Base-by-base conservation (phyloP, 1,139 yeast genomes). In the Zhuliangozyma parablackwelliae region DNA sequence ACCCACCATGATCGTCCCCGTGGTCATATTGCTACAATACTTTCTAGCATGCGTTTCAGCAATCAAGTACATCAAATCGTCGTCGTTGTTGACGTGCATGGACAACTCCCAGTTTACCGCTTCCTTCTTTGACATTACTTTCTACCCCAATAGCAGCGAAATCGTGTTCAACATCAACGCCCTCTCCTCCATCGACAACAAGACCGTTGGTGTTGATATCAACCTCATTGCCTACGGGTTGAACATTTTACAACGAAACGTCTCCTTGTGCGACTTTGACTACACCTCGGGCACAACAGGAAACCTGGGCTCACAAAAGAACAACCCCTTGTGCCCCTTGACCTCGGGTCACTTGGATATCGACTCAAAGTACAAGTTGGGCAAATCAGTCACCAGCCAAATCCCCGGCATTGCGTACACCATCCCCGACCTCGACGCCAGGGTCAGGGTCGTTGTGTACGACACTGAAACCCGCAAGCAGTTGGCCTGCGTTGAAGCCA, bases 81-180 rank as follows among this genome's bases (percentile, higher is more conserved):
- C 78, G 10, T 88, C 97, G n/a, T 71, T 94, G 49, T 68, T 90
- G 49, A 86, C 98, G 34, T 92, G 99, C 67, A 89, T 89, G 96
- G 83, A 81, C 39, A 69, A 85, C 59, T 90, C 98, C 10, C 83
- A 81, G 57, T 81, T 94, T 56, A 80, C 96, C 1, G 94, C 97
- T 6, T 77, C 90, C n/a, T 77, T 71, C 48, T 90, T 94, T 54
- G 85, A 86, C 49, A 95, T 90, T 40, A 63, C 63, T 32, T 86
- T 74, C 56, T 81, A 64, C 53, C 95, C 95, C 4, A 69, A 64
- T 33, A 84, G 83, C 58, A 60, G 59, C 16, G 69, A 84, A 1
- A 81, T 83, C 8, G 65, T 64, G 13, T 81, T 88, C 49, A 80
- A 85, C 49, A 69, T 92, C 28, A 75, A 80, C 38, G 96, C 96